A percentile compares a stretch with the other conserved stretches of the same genome.
phyloP scores from a whole-genome alignment of 2,329 filamentous ascomycete genomes.

The Venturia nashicola region DNA sequence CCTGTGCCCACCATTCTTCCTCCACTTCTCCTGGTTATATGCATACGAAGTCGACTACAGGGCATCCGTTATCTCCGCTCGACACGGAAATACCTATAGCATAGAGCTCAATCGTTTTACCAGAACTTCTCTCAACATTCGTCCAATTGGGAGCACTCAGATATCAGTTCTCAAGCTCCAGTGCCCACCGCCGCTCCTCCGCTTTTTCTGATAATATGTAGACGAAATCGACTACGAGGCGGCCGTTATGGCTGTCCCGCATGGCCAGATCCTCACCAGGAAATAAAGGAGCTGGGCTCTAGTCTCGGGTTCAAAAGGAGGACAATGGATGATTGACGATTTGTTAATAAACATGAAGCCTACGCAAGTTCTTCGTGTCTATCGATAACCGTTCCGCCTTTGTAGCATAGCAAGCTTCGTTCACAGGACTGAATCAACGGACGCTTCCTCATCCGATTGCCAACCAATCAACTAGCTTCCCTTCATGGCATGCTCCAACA shows the following conservation, averaged over 20 bases:
- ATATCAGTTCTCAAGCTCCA: background rate
- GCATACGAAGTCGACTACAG: constrained; percentile 89
- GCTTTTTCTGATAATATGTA: no score
- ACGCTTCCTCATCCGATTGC: no score
- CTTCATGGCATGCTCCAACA: no score
- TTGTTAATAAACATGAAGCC: no score
- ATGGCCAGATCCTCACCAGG: constrained; percentile 67
- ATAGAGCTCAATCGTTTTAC: background rate
- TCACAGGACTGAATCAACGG: no score
- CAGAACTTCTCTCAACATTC: background rate
- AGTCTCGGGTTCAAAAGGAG: constrained; percentile 30
- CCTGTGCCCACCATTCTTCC: constrained; percentile 45
- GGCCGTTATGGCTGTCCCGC: constrained; percentile 41
- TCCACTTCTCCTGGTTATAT: constrained; percentile 91
- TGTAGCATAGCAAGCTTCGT: no score
- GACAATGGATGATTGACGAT: constrained; percentile 38
- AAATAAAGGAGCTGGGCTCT: constrained; percentile 81
- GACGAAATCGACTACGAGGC: no score
- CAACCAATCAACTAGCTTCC: no score
- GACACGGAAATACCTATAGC: no score
- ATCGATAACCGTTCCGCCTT: no score
- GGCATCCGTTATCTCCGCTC: constrained; percentile 59
- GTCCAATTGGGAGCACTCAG: background rate
- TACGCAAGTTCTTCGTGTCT: no score
- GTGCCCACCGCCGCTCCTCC: background rate